Percentiles rank a stretch among this genome's conserved stretches.
phyloP scores from a whole-genome alignment of 192 early-diverging fungal species.

The Dispira parvispora region DNA sequence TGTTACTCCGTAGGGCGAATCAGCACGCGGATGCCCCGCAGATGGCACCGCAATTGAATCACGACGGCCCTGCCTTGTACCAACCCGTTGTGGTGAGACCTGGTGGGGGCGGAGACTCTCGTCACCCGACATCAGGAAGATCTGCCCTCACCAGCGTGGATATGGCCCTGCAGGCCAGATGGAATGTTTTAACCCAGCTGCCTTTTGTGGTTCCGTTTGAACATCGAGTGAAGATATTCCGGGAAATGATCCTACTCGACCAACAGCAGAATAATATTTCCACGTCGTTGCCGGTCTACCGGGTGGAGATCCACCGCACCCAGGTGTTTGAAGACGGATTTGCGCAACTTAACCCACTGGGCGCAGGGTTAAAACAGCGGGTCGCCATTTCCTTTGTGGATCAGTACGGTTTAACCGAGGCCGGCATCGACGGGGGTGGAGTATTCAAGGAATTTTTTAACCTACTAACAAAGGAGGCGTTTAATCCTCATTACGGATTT shows the following conservation, averaged over 20 bases:
- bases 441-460: conserved; percentile 97
- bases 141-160: not conserved
- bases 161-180: not conserved
- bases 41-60: not conserved
- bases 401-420: conserved; percentile 66
- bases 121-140: too few relatives aligned
- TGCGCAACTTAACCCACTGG: conserved; percentile 42
- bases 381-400: conserved; percentile 78
- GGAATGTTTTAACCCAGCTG: conserved; percentile 50
- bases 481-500: conserved; percentile 48
- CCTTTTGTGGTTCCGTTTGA: conserved; percentile 91
- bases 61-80: too few relatives aligned
- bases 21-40: not conserved
- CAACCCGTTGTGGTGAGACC: too few relatives aligned
- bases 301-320: conserved; percentile 50
- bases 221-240: conserved; percentile 69
- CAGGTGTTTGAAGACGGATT: conserved; percentile 86
- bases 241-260: conserved; percentile 58
- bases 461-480: conserved; percentile 51
- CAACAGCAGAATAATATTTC: conserved; percentile 19
- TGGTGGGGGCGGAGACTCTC: too few relatives aligned
- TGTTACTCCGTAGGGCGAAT: not conserved
- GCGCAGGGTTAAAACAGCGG: conserved; percentile 48
- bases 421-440: conserved; percentile 92
- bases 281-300: conserved; percentile 12